Base-by-base conservation (phyloP, 2,329 filamentous ascomycete genomes). In the Zasmidium cellare region DNA sequence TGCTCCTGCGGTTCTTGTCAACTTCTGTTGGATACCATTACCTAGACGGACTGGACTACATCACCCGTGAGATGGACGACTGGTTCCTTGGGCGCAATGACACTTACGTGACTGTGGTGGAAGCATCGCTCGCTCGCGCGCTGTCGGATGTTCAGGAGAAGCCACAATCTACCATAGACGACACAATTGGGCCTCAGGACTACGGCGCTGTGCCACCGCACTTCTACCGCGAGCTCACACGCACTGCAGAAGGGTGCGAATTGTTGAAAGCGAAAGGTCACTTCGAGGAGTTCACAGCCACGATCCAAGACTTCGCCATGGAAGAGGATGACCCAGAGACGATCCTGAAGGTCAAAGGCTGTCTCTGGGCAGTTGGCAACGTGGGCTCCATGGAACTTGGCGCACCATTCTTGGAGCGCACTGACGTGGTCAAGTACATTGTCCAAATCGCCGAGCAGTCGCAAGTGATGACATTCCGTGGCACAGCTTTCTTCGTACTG, bases 51-150 rank as follows among this genome's bases (percentile, higher is more conserved):
- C 80, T 99, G 46, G 96, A 99, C 77, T 99, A 99, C 72, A 99
- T 99, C 74, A 97, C 92, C 61, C 94, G 96, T 71, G 96, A 99
- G 74, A 99, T 99, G 94, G 94, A 99, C 67, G 96, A 99, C 76
- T 99, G 94, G 94, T 99, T 97, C 71, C 81, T 99, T 18, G 94
- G 94, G 14, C 87, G 94, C 46, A 99, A 99, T 71, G 93, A 99
- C 72, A 88, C 87, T n/a, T 99, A 99, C 66, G 94, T 99, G 51
- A 84, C 87, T 38, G 84, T 97, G 44, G 93, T 99, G 44, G 94
- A 99, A 74, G 94, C 96, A n/a, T 96, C 92, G 55, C 82, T 99
- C 52, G 91, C 92, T 28, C 87, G 91, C 59, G 89, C 92, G 0
- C 92, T 96, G 65, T 81, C 86, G n/a, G 77, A 80, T 56, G 70